phyloP scores from a whole-genome alignment of 2,329 filamentous ascomycete genomes.

The Aureobasidium subglaciale region DNA sequence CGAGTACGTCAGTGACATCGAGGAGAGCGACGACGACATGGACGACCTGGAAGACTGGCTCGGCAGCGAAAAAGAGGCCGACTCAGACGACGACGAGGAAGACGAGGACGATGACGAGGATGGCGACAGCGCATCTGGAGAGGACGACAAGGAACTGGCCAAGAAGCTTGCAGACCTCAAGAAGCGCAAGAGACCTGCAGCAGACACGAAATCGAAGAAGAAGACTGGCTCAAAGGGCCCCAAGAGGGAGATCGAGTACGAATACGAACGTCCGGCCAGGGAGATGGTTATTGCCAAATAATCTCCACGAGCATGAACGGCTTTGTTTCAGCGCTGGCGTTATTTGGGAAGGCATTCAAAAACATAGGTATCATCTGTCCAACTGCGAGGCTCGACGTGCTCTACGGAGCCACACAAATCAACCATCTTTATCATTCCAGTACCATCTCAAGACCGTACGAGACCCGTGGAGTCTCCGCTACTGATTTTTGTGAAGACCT shows the following conservation, averaged over 20 bases:
- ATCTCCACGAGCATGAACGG: neutral
- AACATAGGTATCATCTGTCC: neutral
- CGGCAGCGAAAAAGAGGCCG: constrained; percentile 49
- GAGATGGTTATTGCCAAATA: constrained; percentile 24
- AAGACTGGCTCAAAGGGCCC: constrained; percentile 49
- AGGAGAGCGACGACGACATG: constrained; percentile 60
- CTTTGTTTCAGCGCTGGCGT: constrained; percentile 9
- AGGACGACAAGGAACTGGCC: constrained; percentile 42
- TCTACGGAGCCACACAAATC: neutral
- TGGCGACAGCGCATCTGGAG: constrained; percentile 47
- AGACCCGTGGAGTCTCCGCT: too few relatives aligned
- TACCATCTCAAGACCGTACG: neutral
- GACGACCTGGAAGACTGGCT: constrained; percentile 96
- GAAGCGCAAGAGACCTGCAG: constrained; percentile 51
- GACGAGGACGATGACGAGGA: constrained; percentile 45
- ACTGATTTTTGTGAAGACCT: too few relatives aligned
- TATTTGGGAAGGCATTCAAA: constrained; percentile 8
- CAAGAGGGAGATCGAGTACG: constrained; percentile 69
- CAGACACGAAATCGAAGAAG: constrained; percentile 42
- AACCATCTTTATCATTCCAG: neutral
- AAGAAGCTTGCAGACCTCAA: constrained; percentile 48
- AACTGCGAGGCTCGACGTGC: neutral
- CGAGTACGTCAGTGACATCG: constrained; percentile 89
- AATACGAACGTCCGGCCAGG: constrained; percentile 53
- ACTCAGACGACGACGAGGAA: constrained; percentile 50